Evolutionary conservation across 441 rosid species (phyloP).

Genomic region (Gossypium schwendimanii): DNA sequence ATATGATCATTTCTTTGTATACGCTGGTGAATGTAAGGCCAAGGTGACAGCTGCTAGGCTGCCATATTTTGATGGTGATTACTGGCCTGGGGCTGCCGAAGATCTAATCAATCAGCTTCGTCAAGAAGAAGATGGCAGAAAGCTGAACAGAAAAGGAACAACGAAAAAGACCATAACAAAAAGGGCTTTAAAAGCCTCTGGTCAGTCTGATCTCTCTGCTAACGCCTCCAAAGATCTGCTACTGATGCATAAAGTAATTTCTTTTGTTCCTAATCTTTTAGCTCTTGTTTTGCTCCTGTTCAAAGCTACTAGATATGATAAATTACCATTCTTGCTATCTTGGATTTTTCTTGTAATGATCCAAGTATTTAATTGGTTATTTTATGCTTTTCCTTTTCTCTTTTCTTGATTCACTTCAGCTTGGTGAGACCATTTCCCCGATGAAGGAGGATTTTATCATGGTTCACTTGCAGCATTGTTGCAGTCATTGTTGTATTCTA

Average conservation of each 20-base stretch:
- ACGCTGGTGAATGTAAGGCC: conserved; percentile 82
- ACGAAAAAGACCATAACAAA: conserved; percentile 80
- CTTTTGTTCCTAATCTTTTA: conserved; percentile 14
- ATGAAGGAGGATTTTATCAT: conserved; percentile 99
- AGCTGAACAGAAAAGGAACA: conserved; percentile 82
- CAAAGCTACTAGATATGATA: background rate
- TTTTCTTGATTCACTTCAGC: conserved; percentile 39
- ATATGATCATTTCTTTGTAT: conserved; percentile 84
- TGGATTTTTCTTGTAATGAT: background rate
- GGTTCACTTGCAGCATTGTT: conserved; percentile 94
- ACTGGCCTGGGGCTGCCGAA: conserved; percentile 99
- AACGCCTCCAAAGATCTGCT: conserved; percentile 94
- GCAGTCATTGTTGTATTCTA: conserved; percentile 76
- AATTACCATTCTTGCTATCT: background rate
- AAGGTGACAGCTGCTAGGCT: conserved; percentile 97
- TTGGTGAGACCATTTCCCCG: conserved; percentile 95
- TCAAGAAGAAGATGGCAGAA: conserved; percentile 96
- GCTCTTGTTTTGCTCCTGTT: background rate
- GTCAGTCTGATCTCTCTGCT: conserved; percentile 92
- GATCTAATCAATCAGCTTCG: conserved; percentile 88
- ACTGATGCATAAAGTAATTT: conserved; percentile 85
- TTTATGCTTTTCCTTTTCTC: background rate
- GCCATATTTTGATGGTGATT: conserved; percentile 99
- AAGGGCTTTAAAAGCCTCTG: conserved; percentile 96
- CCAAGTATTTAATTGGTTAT: background rate